Percentiles rank a stretch among this genome's conserved stretches.
Evolutionary conservation across 176 grass and related monocot genomes (phyloP).

Genomic region (Phyllostachys edulis): DNA sequence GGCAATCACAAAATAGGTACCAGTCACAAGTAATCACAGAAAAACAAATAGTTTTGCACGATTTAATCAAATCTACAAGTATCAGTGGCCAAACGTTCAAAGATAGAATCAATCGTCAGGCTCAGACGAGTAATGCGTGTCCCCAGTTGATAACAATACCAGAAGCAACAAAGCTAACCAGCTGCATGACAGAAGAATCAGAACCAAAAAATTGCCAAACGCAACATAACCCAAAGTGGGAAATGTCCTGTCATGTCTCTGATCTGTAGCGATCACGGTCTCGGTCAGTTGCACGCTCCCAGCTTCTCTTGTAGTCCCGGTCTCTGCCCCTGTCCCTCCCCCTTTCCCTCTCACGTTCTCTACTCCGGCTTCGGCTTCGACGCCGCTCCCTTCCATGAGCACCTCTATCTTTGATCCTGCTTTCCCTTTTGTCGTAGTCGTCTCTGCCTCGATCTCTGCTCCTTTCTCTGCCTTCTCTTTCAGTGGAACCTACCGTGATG

Average conservation of each 20-base stretch:
- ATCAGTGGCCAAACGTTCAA: background rate
- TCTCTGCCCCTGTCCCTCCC: background rate
- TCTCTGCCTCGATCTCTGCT: slow-evolving; percentile 44
- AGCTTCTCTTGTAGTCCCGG: background rate
- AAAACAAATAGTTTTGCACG: too few relatives aligned
- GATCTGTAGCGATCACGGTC: slow-evolving; percentile 41
- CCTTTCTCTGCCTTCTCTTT: slow-evolving; percentile 48
- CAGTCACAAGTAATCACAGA: too few relatives aligned
- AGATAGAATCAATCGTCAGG: background rate
- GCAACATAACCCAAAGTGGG: background rate
- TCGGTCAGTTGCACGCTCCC: slow-evolving; percentile 41
- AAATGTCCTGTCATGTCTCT: background rate
- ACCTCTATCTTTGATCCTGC: slow-evolving; percentile 52
- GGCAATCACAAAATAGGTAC: too few relatives aligned
- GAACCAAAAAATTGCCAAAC: slow-evolving; percentile 15
- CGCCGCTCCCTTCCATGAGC: slow-evolving; percentile 37
- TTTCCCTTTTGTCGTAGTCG: slow-evolving; percentile 43
- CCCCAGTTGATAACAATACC: background rate
- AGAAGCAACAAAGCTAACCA: background rate
- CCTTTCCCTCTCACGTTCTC: background rate
- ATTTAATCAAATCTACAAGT: too few relatives aligned
- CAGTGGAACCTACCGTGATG: slow-evolving; percentile 26
- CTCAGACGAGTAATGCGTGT: background rate
- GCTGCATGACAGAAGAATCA: background rate
- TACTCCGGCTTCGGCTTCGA: slow-evolving; percentile 22